Conservation (phyloP, 1,139 yeast genomes). For the Geotrichum bryndzae region DNA sequence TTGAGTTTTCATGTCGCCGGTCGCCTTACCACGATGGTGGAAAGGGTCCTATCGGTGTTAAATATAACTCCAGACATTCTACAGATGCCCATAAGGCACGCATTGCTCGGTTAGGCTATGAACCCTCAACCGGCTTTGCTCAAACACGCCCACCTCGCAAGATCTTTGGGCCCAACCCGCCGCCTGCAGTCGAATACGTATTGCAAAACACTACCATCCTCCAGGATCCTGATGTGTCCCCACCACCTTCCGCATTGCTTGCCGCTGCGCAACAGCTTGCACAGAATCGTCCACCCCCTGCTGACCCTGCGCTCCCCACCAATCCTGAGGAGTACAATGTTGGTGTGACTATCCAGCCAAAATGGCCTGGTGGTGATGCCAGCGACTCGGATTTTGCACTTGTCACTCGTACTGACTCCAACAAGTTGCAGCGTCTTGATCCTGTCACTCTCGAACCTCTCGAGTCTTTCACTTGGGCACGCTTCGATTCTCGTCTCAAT, state of each 20-base stretch:
- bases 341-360: slow-evolving; percentile 20
- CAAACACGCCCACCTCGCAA: slow-evolving; percentile 13
- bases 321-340: slow-evolving; percentile 14
- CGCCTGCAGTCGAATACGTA: not conserved
- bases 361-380: slow-evolving; percentile 14
- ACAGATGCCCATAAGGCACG: slow-evolving; percentile 16
- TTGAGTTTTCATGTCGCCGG: slow-evolving; percentile 9
- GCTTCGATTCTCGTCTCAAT: slow-evolving; percentile 9
- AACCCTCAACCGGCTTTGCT: slow-evolving; percentile 11
- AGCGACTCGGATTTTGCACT: slow-evolving; percentile 5
- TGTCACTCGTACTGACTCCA: slow-evolving; percentile 19
- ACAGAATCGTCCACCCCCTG: not conserved
- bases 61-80: slow-evolving; percentile 19
- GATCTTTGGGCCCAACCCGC: slow-evolving; percentile 8
- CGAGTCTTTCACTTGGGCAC: slow-evolving; percentile 16
- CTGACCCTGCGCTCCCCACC: not conserved
- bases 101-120: slow-evolving; percentile 12
- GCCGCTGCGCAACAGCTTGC: slow-evolving; percentile 1
- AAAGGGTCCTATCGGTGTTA: not conserved
- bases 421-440: slow-evolving; percentile 15
- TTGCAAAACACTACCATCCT: slow-evolving; percentile 1
- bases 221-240: slow-evolving; percentile 4
- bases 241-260: not conserved
- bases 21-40: slow-evolving; percentile 4
- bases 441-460: slow-evolving; percentile 19